Evolutionary conservation across 768 basidiomycete species (phyloP).

Genomic region (Lactarius quietus): DNA sequence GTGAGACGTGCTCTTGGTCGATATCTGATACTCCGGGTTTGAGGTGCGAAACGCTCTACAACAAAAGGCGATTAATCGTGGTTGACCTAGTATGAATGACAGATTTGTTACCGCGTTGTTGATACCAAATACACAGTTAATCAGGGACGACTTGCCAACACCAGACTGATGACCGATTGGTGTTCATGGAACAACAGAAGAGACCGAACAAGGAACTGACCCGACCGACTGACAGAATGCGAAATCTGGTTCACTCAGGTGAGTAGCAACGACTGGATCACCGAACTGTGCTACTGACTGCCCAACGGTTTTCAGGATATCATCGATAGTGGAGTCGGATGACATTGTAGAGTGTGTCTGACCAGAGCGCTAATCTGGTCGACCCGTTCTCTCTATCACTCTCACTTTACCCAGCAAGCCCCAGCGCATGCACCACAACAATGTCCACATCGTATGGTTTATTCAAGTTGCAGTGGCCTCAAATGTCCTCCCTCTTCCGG

Average conservation of each 20-base stretch:
- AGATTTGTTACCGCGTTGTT: background rate
- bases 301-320: background rate
- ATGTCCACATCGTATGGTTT: too few relatives aligned
- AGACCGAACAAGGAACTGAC: background rate
- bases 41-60: background rate
- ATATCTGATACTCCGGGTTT: background rate
- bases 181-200: background rate
- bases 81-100: background rate
- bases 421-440: too few relatives aligned
- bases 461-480: too few relatives aligned
- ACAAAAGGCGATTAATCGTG: background rate
- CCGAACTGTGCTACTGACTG: background rate
- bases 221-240: background rate
- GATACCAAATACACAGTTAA: background rate
- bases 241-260: background rate
- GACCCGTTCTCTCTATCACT: too few relatives aligned
- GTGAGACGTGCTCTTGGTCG: background rate
- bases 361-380: too few relatives aligned
- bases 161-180: background rate
- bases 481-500: too few relatives aligned
- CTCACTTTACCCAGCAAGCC: too few relatives aligned
- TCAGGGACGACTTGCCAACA: background rate
- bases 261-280: background rate
- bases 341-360: too few relatives aligned
- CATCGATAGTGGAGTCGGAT: background rate